Conservation (phyloP, 129 eudicot genomes). For the Flaveria sonorensis region DNA sequence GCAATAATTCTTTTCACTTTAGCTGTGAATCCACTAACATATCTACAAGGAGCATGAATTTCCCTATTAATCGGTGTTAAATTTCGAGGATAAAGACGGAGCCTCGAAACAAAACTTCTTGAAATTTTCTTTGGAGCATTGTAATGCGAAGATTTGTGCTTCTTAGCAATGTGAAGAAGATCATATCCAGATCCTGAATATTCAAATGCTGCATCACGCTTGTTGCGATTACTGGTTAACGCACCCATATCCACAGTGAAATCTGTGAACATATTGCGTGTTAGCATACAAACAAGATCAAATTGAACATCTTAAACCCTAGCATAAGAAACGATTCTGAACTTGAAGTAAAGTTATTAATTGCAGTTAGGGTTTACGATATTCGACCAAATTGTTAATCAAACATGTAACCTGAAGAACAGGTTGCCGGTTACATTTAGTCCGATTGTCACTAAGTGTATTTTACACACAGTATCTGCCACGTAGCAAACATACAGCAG, state of each 20-base stretch:
- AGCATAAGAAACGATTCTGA: not conserved
- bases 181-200: conserved; percentile 13
- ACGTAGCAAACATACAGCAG: too few relatives aligned
- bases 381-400: not conserved
- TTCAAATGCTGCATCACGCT: conserved; percentile 46
- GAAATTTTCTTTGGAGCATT: not conserved
- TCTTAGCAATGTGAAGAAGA: conserved; percentile 44
- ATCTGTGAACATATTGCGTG: not conserved
- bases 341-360: not conserved
- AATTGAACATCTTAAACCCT: not conserved
- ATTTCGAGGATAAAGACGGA: conserved; percentile 40
- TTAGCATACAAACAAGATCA: not conserved
- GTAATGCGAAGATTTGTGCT: conserved; percentile 30
- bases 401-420: not conserved
- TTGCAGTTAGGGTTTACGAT: not conserved
- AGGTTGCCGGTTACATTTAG: too few relatives aligned
- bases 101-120: conserved; percentile 29
- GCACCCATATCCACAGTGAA: conserved; percentile 49
- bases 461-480: too few relatives aligned
- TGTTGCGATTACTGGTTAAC: conserved; percentile 36
- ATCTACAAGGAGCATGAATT: conserved; percentile 65
- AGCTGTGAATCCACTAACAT: conserved; percentile 24
- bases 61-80: conserved; percentile 35
- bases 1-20: conserved; percentile 1
- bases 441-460: too few relatives aligned